Evolutionary conservation across 1,284 basidiomycete genomes (phyloP), one percentile per base, ranked within the genome.

Genomic region (Rhodotorula sp.): DNA sequence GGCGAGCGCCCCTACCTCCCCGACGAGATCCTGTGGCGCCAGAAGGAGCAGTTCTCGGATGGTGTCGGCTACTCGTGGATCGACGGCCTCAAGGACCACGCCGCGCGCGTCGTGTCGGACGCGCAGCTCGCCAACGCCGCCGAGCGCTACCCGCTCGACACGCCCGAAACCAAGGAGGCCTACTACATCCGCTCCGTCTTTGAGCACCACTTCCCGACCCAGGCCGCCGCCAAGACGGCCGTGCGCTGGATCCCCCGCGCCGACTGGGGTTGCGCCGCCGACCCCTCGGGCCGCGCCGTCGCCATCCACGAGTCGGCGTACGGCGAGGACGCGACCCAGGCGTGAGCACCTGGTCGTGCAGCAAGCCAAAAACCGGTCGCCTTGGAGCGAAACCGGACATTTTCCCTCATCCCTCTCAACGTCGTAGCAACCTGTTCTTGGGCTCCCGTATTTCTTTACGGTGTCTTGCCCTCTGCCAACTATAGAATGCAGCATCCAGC

Each of bases 41-140:
- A 99, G 82, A 99, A 99, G 83, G 97, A 99, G 83, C 95, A 98
- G 80, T 99, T 99, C 85, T 97, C 93, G 17, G 97, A 99, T 81
- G 97, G 97, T 72, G 97, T 99, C 68, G 97, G 97, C 44, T 99
- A 99, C 84, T 97, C 93, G 58, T 99, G 97, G 97, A 99, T 99
- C 80, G 97, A 99, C 80, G 94, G 95, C 88, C 93, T 99, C 76
- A 99, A 99, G 84, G 90, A 90, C 66, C 88, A 97, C 79, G 91
- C 97, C 12, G 89, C 86, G 54, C 78, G 85, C 9, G 81, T 85
- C 61, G 87, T 99, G 64, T 88, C 91, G 21, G 94, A 99, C 81
- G 91, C 91, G 68, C 86, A 87, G 69, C 91, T 97, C 78, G 87
- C 87, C 41, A 87, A 89, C 78, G 86, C 91, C 34, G 85, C 85